Base-by-base conservation (phyloP, 1,139 yeast species). In the Suhomyces terraborum region DNA sequence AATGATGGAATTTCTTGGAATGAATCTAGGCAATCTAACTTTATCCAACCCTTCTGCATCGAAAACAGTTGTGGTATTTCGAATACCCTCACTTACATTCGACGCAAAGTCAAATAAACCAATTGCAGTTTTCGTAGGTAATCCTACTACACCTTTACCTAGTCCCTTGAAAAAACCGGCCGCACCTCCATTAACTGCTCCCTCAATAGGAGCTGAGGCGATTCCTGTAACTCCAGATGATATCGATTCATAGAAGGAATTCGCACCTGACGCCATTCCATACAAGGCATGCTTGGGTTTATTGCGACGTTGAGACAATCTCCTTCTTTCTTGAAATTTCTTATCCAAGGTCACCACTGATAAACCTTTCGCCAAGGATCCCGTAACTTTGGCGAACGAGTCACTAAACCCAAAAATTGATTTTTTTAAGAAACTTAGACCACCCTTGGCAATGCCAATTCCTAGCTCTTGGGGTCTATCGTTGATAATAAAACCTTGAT, bases 391-490 rank as follows among this genome's bases (percentile, higher is more conserved):
- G 3, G 97, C 85, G 62, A 94, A 75, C 49, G 96, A 88, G 64
- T 94, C 98, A 17, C 96, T 86, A 42, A 94, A 75, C 6, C 98
- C 98, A 69, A 86, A 94, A 1, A 94, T 93, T 0, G 98, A 86
- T 66, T 94, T 94, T 59, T 91, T 91, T 62, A 94, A 75, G 66
- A 94, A 93, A 61, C 96, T 88, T 45, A 88, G 68, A 0, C 98
- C 96, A 45, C 99, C 99, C 56, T 89, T 91, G 1, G 98, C 98
- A 32, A 94, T 66, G 4, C 96, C 95, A 46, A 93, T 87, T 25
- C 98, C 98, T 36, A 94, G 68, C 54, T 94, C 98, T 58, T 88
- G 96, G 0, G 98, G 98, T 29, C 97, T 71, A 62, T 94, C 98
- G 50, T 87, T 91, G 76, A 93, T 79, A 40, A 93, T 80, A 53